Evolutionary conservation across 176 grass and related monocot species (phyloP).

Genomic region (Tillandsia leiboldiana): DNA sequence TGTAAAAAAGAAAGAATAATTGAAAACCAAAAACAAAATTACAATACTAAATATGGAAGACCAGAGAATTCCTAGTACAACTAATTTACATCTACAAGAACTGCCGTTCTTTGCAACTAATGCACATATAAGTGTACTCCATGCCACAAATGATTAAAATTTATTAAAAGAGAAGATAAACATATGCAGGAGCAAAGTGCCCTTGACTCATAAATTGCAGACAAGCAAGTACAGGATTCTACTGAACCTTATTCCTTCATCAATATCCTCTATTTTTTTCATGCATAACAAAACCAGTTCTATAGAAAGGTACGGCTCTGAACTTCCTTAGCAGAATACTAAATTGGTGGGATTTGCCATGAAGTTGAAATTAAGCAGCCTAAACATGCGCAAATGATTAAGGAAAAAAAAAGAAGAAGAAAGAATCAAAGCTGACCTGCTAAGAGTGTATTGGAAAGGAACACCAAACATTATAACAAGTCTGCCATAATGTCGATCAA

Average conservation of each 20-base stretch:
- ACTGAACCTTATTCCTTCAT: no score
- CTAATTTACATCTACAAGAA: no score
- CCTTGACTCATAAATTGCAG: slow-evolving; percentile 7
- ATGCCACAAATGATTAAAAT: no score
- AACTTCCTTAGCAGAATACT: neutral
- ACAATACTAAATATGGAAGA: no score
- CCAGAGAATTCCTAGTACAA: no score
- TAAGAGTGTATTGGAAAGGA: slow-evolving; percentile 94
- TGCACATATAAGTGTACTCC: no score
- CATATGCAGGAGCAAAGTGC: no score
- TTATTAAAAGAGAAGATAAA: neutral
- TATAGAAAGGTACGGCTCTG: neutral
- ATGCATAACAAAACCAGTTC: neutral
- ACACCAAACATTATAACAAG: slow-evolving; percentile 99
- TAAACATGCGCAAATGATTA: no score
- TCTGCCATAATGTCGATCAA: slow-evolving; percentile 96
- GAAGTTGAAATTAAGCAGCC: neutral
- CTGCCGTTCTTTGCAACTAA: no score
- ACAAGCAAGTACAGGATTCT: slow-evolving; percentile 3
- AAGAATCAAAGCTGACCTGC: slow-evolving; percentile 38
- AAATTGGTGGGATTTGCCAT: neutral
- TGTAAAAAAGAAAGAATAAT: slow-evolving; percentile 24
- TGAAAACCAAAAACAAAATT: neutral
- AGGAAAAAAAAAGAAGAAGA: neutral
- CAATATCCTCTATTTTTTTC: no score